These are phyloP conservation scores for Penstemon barbatus DNA, from an alignment of 257 asterid species.

Conservation along the genomic window DNA sequence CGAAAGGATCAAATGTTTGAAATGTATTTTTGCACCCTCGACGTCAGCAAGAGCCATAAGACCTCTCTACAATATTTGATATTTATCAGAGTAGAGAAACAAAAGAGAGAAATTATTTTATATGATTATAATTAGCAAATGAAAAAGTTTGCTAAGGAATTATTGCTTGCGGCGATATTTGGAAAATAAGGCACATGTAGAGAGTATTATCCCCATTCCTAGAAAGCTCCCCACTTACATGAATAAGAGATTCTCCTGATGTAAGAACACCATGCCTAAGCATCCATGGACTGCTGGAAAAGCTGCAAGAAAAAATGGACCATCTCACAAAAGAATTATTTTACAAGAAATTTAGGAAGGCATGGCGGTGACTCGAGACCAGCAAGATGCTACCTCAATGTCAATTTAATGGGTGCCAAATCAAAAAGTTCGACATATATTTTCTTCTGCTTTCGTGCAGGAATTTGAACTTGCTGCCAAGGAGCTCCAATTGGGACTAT, in stretches of 20 bases:
- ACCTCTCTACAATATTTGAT: conserved; percentile 67
- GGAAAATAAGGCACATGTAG: conserved; percentile 3
- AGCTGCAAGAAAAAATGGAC: conserved; percentile 53
- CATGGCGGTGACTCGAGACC: conserved; percentile 23
- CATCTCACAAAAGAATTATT: conserved; percentile 14
- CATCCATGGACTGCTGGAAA: conserved; percentile 96
- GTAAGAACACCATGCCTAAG: conserved; percentile 84
- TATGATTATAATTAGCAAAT: conserved; percentile 5
- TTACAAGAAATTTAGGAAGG: conserved; percentile 25
- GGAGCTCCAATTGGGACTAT: conserved; percentile 97
- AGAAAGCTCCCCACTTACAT: conserved; percentile 55
- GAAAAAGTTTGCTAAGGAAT: conserved; percentile 13
- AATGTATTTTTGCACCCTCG: conserved; percentile 93
- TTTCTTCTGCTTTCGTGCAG: conserved; percentile 71
- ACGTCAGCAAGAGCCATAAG: conserved; percentile 98
- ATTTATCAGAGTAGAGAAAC: conserved; percentile 24
- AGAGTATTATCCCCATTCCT: conserved; percentile 20
- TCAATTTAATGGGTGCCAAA: conserved; percentile 77
- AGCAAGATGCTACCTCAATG: conserved; percentile 65
- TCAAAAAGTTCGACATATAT: conserved; percentile 82
- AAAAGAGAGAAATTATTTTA: conserved; percentile 8
- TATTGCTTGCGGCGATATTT: conserved; percentile 1
- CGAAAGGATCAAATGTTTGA: conserved; percentile 73
- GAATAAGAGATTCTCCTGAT: conserved; percentile 90
- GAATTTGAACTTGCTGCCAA: conserved; percentile 90